These are phyloP conservation scores for Nakazawaea wyomingensis DNA, from an alignment of 805 yeast species.

Conservation along the genomic window DNA sequence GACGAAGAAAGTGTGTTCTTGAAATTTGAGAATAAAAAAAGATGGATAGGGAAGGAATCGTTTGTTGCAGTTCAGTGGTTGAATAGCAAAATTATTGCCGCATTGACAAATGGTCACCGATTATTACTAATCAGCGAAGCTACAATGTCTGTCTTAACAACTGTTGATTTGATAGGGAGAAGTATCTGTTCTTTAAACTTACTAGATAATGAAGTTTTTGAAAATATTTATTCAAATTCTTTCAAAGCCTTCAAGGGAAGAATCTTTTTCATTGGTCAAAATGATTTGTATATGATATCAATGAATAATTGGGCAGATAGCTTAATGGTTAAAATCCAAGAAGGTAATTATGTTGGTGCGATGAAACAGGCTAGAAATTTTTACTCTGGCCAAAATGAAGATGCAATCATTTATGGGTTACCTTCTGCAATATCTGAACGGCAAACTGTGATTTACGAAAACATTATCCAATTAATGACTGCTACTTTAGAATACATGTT, in stretches of 20 bases:
- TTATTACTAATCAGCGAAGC: constrained; percentile 36
- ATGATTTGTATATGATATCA: constrained; percentile 52
- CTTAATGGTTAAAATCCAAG: constrained; percentile 41
- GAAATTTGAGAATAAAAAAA: constrained; percentile 33
- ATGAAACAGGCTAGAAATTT: constrained; percentile 49
- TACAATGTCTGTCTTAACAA: constrained; percentile 29
- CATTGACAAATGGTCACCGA: constrained; percentile 42
- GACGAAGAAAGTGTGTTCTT: constrained; percentile 22
- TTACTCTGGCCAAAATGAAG: constrained; percentile 41
- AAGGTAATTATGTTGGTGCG: constrained; percentile 49
- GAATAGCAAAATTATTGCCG: constrained; percentile 31
- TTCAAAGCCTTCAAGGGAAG: constrained; percentile 37
- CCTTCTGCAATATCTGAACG: constrained; percentile 43
- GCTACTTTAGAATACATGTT: constrained; percentile 45
- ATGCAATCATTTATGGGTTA: constrained; percentile 49
- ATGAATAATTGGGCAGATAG: constrained; percentile 68
- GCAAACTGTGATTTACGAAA: constrained; percentile 43
- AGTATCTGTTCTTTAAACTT: constrained; percentile 26
- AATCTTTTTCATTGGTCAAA: constrained; percentile 47
- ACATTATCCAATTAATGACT: constrained; percentile 51
- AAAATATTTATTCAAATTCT: constrained; percentile 23
- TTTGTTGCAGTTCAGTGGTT: constrained; percentile 58
- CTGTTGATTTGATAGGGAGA: constrained; percentile 33
- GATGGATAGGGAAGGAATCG: constrained; percentile 41
- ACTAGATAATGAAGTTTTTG: not conserved